A percentile compares a stretch with the other conserved stretches of the same genome.
These are phyloP conservation scores for Candida ipomoeae DNA, from an alignment of 805 yeast genomes.

Conservation along the genomic window DNA sequence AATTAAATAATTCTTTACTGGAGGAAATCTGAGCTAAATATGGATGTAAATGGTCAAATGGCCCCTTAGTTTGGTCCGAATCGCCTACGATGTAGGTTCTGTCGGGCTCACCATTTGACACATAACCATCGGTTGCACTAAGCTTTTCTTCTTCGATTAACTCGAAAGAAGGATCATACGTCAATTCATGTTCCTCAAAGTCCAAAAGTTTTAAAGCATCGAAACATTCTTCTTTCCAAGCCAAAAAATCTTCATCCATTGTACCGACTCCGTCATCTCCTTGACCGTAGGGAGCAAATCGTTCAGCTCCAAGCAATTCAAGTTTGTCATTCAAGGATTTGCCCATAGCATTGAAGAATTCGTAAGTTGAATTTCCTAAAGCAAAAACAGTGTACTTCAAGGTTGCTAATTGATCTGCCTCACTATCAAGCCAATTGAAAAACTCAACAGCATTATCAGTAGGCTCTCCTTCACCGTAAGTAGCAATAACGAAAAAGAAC, in stretches of 20 bases:
- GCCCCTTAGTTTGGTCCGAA: slow-evolving; percentile 51
- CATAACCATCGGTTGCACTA: slow-evolving; percentile 28
- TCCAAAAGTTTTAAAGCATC: slow-evolving; percentile 61
- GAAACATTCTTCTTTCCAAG: slow-evolving; percentile 84
- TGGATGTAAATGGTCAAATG: slow-evolving; percentile 80
- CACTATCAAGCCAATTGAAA: slow-evolving; percentile 59
- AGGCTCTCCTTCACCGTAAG: slow-evolving; percentile 98
- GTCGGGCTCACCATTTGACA: slow-evolving; percentile 77
- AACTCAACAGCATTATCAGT: slow-evolving; percentile 90
- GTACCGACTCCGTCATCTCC: slow-evolving; percentile 97
- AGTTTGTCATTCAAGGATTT: slow-evolving; percentile 52
- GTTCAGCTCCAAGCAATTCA: slow-evolving; percentile 62
- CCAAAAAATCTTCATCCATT: slow-evolving; percentile 88
- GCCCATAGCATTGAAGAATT: slow-evolving; percentile 82
- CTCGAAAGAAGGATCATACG: slow-evolving; percentile 66
- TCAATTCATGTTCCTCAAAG: slow-evolving; percentile 75
- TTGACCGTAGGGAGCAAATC: slow-evolving; percentile 74
- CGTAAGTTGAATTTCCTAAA: slow-evolving; percentile 92
- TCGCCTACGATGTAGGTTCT: slow-evolving; percentile 33
- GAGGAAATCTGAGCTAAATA: slow-evolving; percentile 62
- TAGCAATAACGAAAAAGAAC: slow-evolving; percentile 69
- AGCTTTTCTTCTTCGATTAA: slow-evolving; percentile 34
- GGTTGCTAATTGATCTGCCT: slow-evolving; percentile 49
- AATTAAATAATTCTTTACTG: slow-evolving; percentile 68
- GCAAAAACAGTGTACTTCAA: slow-evolving; percentile 79